Conservation (phyloP, 2,329 filamentous ascomycete genomes). For the Thelonectria olida region DNA sequence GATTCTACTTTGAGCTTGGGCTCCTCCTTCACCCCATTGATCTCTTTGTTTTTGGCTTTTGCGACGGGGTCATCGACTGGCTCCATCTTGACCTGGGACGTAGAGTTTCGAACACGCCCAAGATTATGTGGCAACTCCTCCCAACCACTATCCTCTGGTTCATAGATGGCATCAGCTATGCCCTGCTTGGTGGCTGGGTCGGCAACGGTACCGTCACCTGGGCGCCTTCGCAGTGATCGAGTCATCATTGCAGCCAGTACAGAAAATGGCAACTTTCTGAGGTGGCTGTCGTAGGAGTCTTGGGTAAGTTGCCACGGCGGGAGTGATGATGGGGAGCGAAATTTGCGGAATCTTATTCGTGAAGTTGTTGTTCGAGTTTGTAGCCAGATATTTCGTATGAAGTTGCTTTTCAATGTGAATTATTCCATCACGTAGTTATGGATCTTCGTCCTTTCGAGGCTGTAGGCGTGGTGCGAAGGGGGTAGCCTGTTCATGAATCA, state of each 20-base stretch:
- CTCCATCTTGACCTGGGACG: not conserved
- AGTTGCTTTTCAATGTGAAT: too few species aligned
- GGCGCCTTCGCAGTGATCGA: constrained; percentile 7
- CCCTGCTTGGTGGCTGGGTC: not conserved
- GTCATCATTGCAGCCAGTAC: constrained; percentile 14
- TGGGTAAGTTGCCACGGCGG: too few species aligned
- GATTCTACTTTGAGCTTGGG: not conserved
- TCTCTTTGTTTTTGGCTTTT: not conserved
- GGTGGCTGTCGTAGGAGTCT: too few species aligned
- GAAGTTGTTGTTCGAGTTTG: too few species aligned
- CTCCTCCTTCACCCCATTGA: not conserved
- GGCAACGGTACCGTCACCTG: not conserved
- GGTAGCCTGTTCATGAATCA: too few species aligned
- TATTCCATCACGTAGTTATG: too few species aligned
- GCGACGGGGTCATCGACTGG: not conserved
- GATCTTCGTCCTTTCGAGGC: too few species aligned
- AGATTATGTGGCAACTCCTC: constrained; percentile 17
- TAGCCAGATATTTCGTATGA: too few species aligned
- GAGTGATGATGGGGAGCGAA: too few species aligned
- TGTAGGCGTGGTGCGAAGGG: too few species aligned
- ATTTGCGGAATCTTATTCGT: too few species aligned
- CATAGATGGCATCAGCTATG: not conserved
- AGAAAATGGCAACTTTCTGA: too few species aligned
- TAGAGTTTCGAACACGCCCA: constrained; percentile 2
- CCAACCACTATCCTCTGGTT: not conserved